Base-by-base conservation (phyloP, 306 rosid genomes). In the Pterocarpus santalinus region DNA sequence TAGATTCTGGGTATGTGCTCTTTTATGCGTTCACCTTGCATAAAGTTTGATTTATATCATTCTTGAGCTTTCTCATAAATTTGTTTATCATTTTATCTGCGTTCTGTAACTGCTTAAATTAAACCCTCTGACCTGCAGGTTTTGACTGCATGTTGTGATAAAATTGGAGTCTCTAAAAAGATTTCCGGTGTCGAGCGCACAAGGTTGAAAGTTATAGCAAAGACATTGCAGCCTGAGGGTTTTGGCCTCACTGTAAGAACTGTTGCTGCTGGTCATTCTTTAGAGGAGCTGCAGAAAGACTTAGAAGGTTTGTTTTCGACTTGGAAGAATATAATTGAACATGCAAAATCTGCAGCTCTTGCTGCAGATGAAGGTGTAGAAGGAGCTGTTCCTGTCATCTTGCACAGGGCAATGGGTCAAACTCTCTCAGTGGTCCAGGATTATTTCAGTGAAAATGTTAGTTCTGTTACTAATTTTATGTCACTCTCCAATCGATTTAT, bases 281-380 rank as follows among this genome's bases (percentile, higher is more conserved):
- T 91, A 72, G 98, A 95, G 81, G 98, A 95, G 78, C 87, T 95
- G 80, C 94, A 89, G 85, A 93, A 89, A 81, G 99, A 95, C 84
- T 88, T 95, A 65, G 92, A 91, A 71, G 94, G 94, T 66, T 85
- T 95, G 77, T 89, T 93, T 80, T 89, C 89, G 63, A 91, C 97
- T 57, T 95, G 99, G 99, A 91, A 93, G 85, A 86, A 43, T 86
- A 93, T 95, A 74, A 80, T 79, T 70, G 99, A 95, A 75, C 88
- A 95, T 73, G 99, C 99, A 79, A 90, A 93, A 80, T 93, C 96
- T 69, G 90, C 93, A 30, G 88, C 99, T 84, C 96, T 95, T 83
- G 99, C 99, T 79, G 98, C 94, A 57, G 99, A 93, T 88, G 99
- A 95, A 91, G 98, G 99, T 51, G 89, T 93, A 43, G 96, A 91